Evolutionary conservation across 2,329 filamentous ascomycete species (phyloP), one percentile per base, ranked within the genome.

Genomic region (Fusarium algeriense): DNA sequence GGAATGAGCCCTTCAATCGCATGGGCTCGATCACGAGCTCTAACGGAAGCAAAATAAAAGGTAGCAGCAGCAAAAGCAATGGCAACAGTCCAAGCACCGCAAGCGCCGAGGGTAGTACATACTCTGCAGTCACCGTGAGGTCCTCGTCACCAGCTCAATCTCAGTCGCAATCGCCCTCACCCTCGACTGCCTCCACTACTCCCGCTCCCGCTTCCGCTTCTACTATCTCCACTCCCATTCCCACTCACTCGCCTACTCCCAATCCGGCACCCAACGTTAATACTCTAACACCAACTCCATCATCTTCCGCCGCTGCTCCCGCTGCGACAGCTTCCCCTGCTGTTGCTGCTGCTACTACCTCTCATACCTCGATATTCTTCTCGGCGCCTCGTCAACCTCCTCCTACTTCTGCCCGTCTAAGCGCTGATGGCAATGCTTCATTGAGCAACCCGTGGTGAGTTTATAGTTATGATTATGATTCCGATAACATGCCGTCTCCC

Each of bases 71-170:
- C 34, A 67, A 35, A 34, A 53, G 48, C 19, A 41, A 58, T 32
- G n/a, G 23, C 11, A 46, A n/a, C 20, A 43, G 37, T 32, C 48
- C 32, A 23, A 60, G 40, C 26, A n/a, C 15, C 23, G 58, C 87
- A 77, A 90, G 87, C 83, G 88, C 87, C 77, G 87, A 89, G 76
- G 92, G 90, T 83, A 89, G 90, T 83, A 89, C 87, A 81, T 87
- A 87, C 75, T 92, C 91, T 68, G 87, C 86, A 77, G 87, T 89
- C 77, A 94, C 92, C 41, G 83, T 90, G 73, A 89, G 86, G 81
- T 85, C 85, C 40, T 81, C 80, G 54, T 78, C 75, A 65, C 76
- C 54, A 32, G 37, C 43, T 38, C 59, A 64, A 58, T 64, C 59
- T 14, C 41, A 49, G 19, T 63, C 56, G 32, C 43, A 45, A 38